Evolutionary conservation across 495 filamentous ascomycete genomes (phyloP).

Genomic region (Daldinia vernicosa): DNA sequence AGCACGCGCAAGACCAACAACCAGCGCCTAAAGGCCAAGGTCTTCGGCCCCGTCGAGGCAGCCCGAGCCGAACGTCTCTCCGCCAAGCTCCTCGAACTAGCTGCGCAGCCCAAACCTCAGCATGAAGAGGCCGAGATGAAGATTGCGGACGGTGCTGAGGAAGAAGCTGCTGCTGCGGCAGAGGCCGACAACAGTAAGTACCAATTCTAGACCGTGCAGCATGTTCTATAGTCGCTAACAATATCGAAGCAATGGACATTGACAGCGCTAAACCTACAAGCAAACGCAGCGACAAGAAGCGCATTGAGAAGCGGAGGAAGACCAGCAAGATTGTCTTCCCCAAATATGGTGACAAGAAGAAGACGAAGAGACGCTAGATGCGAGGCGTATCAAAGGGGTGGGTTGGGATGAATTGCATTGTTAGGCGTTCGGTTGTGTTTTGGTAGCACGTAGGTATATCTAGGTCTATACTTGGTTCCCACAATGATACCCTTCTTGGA

Average conservation of each 20-base stretch:
- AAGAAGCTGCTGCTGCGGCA: constrained; percentile 18
- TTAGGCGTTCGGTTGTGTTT: constrained; percentile 38
- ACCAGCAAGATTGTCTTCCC: constrained; percentile 63
- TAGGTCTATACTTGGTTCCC: constrained; percentile 31
- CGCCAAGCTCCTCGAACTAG: constrained; percentile 79
- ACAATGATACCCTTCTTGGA: constrained; percentile 40
- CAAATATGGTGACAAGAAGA: constrained; percentile 58
- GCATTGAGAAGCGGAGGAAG: constrained; percentile 57
- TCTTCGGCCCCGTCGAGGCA: constrained; percentile 81
- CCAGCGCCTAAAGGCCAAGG: constrained; percentile 72
- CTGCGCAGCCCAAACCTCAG: constrained; percentile 67
- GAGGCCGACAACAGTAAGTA: constrained; percentile 50
- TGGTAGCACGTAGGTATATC: constrained; percentile 26
- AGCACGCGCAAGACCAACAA: constrained; percentile 81
- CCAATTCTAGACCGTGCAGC: no score
- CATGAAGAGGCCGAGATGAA: constrained; percentile 36
- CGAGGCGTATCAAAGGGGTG: neutral
- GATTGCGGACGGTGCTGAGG: constrained; percentile 35
- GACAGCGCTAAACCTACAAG: constrained; percentile 49
- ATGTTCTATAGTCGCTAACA: constrained; percentile 22
- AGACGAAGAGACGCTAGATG: constrained; percentile 51
- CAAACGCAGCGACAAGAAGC: constrained; percentile 50
- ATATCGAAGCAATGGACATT: constrained; percentile 55
- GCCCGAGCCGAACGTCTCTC: constrained; percentile 81
- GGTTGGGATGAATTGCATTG: constrained; percentile 9